A percentile compares a stretch with the other conserved stretches of the same genome.
Evolutionary conservation across 2,329 filamentous ascomycete species (phyloP).

Genomic region (Colletotrichum somersetense): DNA sequence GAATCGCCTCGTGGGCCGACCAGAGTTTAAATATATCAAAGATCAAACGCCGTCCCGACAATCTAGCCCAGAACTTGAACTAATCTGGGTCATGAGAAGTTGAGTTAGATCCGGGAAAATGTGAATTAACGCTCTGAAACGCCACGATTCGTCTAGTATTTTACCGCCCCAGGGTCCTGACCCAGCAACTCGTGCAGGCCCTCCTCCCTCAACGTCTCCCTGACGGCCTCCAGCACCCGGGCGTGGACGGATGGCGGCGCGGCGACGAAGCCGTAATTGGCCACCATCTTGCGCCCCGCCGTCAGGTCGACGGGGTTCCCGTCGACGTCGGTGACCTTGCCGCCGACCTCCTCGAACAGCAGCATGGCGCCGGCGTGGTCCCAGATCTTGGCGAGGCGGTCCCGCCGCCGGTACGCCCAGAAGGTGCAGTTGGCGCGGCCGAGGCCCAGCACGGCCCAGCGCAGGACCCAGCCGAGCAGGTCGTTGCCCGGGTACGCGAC

Average conservation of each 20-base stretch:
- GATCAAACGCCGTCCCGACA: neutral
- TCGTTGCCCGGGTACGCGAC: slow-evolving; percentile 62
- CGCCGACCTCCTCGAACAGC: slow-evolving; percentile 68
- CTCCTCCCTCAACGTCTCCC: slow-evolving; percentile 50
- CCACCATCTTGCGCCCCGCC: slow-evolving; percentile 61
- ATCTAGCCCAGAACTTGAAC: neutral
- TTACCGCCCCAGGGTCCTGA: neutral
- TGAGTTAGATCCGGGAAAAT: neutral
- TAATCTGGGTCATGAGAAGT: neutral
- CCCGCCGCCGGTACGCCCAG: slow-evolving; percentile 66
- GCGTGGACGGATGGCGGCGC: slow-evolving; percentile 61
- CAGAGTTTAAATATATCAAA: no score
- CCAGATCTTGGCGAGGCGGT: slow-evolving; percentile 67
- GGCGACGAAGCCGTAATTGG: slow-evolving; percentile 69
- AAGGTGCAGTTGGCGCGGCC: slow-evolving; percentile 66
- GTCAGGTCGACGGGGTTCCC: slow-evolving; percentile 64
- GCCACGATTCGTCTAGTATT: neutral
- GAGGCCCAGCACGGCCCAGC: slow-evolving; percentile 66
- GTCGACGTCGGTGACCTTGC: slow-evolving; percentile 66
- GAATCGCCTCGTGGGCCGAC: no score
- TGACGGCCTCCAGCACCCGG: slow-evolving; percentile 56
- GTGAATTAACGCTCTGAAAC: neutral
- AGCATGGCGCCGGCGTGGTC: slow-evolving; percentile 72
- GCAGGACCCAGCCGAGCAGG: slow-evolving; percentile 68
- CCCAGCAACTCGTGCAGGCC: slow-evolving; percentile 50